Evolutionary conservation across 2,329 filamentous ascomycete genomes (phyloP).

Genomic region (Verticillium albo-atrum): DNA sequence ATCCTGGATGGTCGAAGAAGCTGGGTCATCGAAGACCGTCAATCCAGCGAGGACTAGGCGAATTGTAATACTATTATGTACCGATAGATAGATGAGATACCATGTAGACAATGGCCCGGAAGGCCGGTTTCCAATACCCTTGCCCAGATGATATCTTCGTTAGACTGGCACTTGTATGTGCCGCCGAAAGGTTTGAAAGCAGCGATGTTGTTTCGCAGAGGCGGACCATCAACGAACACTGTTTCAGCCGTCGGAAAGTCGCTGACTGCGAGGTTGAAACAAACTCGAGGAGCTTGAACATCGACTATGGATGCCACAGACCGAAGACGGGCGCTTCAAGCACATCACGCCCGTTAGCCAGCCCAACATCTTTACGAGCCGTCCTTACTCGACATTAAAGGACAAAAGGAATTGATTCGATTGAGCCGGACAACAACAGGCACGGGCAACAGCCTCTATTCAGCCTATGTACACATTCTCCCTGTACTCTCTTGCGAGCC

Average conservation of each 20-base stretch:
- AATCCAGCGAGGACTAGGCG: background rate
- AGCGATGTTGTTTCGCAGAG: too few relatives aligned
- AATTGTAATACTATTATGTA: background rate
- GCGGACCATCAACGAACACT: too few relatives aligned
- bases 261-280: too few relatives aligned
- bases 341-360: too few relatives aligned
- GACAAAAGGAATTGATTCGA: constrained; percentile 1
- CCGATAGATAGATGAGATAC: background rate
- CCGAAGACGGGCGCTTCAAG: too few relatives aligned
- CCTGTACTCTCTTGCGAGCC: background rate
- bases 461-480: background rate
- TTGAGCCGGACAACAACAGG: background rate
- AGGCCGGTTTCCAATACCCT: background rate
- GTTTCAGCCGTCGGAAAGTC: too few relatives aligned
- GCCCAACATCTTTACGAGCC: too few relatives aligned
- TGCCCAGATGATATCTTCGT: too few relatives aligned
- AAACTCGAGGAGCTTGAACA: too few relatives aligned
- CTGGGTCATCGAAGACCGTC: background rate
- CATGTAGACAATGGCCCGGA: background rate
- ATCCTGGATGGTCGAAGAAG: background rate
- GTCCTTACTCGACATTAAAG: background rate
- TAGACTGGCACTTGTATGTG: too few relatives aligned
- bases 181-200: too few relatives aligned
- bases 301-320: too few relatives aligned
- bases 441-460: constrained; percentile 1